Evolutionary conservation across 306 rosid genomes (phyloP), one percentile per base, ranked within the genome.

Genomic region (Myrica gale): DNA sequence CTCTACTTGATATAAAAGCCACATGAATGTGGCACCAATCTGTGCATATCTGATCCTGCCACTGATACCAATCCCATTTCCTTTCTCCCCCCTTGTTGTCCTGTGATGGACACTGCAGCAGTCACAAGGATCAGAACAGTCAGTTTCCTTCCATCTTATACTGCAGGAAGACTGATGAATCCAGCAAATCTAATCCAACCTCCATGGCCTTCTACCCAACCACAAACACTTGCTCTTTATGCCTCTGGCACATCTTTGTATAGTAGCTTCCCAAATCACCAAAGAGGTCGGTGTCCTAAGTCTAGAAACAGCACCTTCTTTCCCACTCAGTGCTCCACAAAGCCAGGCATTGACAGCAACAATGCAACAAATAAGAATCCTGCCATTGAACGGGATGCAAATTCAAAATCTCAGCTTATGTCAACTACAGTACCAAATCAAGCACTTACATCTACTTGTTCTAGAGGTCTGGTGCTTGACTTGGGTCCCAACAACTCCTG

Each of bases 291-390:
- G 37, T 41, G 70, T 65, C 70, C 70, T 8, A 65, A 65, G 26
- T 41, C 70, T 65, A 65, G 11, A 42, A 39, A 42, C 47, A 41
- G 7, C 70, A 42, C 46, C 47, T 41, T 11, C n/a, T 61, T 42
- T 65, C 7, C 8, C 70, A 50, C 79, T n/a, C 54, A 45, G 26
- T 75, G 79, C 43, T 75, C 79, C 8, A 65, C 79, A 48, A 75
- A 65, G 57, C 72, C 79, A 0, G 72, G 79, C 55, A 41, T 75
- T 20, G 79, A 51, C 52, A 75, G 72, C 79, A 75, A 75, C 72
- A 75, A 65, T 26, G 72, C 79, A 0, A 75, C 79, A 5, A 63
- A 75, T 57, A 75, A 55, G 69, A 75, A 75, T 69, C 69, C 55
- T 17, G 16, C 79, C 72, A 56, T 75, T n/a, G 72, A 69, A 19